A percentile compares a stretch with the other conserved stretches of the same genome.
These are phyloP conservation scores for Aspergillus coremiiformis DNA, from an alignment of 495 filamentous ascomycete species.

Conservation along the genomic window DNA sequence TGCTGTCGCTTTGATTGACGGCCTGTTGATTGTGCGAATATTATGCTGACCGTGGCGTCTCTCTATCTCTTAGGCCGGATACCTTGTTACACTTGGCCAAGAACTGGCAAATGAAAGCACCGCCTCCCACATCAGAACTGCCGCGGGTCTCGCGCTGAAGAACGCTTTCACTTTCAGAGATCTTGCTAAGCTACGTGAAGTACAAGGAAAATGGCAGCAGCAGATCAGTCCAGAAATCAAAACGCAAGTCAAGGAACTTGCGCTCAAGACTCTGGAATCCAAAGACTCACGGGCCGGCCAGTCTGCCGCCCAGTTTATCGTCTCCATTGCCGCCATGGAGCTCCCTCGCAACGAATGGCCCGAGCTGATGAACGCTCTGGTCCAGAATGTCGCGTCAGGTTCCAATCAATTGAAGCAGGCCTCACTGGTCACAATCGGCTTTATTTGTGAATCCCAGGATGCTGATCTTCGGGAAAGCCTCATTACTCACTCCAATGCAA, in stretches of 20 bases:
- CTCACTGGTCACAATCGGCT: slow-evolving; percentile 89
- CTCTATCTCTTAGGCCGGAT: slow-evolving; percentile 58
- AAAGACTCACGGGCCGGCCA: slow-evolving; percentile 71
- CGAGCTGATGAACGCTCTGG: slow-evolving; percentile 82
- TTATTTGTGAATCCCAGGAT: slow-evolving; percentile 95
- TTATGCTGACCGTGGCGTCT: slow-evolving; percentile 15
- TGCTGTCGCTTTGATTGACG: not conserved
- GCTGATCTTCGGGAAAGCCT: slow-evolving; percentile 74
- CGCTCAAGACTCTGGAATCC: slow-evolving; percentile 74
- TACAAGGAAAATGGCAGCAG: slow-evolving; percentile 85
- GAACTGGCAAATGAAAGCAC: slow-evolving; percentile 88
- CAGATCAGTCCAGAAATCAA: slow-evolving; percentile 73
- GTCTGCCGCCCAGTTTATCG: slow-evolving; percentile 88
- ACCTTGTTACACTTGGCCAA: slow-evolving; percentile 81
- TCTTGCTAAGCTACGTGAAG: slow-evolving; percentile 69
- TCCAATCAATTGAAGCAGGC: slow-evolving; percentile 83
- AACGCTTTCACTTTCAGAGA: slow-evolving; percentile 95
- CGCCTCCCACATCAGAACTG: slow-evolving; percentile 74
- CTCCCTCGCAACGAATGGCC: slow-evolving; percentile 89
- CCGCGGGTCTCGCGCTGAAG: slow-evolving; percentile 93
- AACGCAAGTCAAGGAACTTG: slow-evolving; percentile 75
- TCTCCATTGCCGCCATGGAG: slow-evolving; percentile 91
- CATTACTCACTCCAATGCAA: slow-evolving; percentile 86
- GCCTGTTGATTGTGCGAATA: not conserved
- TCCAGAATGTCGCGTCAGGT: slow-evolving; percentile 85